These are phyloP conservation scores for Aspergillus indologenus DNA, from an alignment of 495 filamentous ascomycete species.

Conservation along the genomic window DNA sequence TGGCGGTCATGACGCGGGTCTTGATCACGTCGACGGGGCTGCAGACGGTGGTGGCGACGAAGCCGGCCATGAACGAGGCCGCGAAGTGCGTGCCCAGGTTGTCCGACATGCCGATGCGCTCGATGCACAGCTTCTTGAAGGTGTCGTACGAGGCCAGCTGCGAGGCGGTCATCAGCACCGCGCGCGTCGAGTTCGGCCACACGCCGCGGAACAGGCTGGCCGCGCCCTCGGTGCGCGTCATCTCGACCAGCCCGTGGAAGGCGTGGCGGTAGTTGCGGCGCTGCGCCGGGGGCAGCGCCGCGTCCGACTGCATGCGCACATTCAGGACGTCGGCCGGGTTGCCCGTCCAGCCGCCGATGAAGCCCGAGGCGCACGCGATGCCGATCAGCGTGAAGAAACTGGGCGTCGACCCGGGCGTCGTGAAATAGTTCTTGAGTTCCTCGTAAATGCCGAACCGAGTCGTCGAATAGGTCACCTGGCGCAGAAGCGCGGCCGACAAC, in stretches of 20 bases:
- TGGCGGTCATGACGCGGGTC: constrained; percentile 85
- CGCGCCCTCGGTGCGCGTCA: constrained; percentile 76
- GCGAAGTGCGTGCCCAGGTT: constrained; percentile 81
- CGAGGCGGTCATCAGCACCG: constrained; percentile 88
- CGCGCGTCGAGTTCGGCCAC: constrained; percentile 84
- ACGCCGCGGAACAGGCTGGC: constrained; percentile 79
- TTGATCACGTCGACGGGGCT: constrained; percentile 97
- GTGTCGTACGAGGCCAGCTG: constrained; percentile 91
- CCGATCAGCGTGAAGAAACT: constrained; percentile 70
- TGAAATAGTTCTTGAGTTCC: constrained; percentile 73
- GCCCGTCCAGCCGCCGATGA: constrained; percentile 84
- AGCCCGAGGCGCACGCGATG: constrained; percentile 78
- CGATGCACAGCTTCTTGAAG: constrained; percentile 77
- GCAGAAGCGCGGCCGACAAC: constrained; percentile 87
- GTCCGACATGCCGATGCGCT: constrained; percentile 67
- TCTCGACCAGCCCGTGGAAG: constrained; percentile 78
- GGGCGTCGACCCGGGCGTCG: constrained; percentile 45
- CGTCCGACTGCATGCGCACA: constrained; percentile 97
- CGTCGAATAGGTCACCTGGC: constrained; percentile 89
- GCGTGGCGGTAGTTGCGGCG: constrained; percentile 88
- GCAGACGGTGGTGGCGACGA: constrained; percentile 92
- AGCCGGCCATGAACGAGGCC: constrained; percentile 80
- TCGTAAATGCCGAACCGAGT: constrained; percentile 95
- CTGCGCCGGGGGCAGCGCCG: constrained; percentile 66
- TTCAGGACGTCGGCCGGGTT: constrained; percentile 96